phyloP scores from a whole-genome alignment of 176 grass and related monocot genomes.

The Juncus inflexus region DNA sequence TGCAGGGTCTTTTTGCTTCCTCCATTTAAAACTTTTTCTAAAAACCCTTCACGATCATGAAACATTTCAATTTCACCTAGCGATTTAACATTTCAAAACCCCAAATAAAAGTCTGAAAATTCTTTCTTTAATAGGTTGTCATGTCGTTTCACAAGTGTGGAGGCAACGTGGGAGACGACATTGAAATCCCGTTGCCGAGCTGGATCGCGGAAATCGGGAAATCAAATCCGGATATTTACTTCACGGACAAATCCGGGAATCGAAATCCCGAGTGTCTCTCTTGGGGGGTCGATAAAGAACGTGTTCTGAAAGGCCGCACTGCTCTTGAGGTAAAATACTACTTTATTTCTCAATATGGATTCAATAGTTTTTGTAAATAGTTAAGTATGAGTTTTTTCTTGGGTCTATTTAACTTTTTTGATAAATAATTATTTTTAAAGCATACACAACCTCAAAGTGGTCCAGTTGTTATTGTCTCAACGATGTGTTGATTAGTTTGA shows the following conservation, averaged over 20 bases:
- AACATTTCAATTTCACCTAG: not conserved
- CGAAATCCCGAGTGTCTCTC: conserved; percentile 70
- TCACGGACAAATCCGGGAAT: conserved; percentile 66
- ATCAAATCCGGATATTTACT: conserved; percentile 86
- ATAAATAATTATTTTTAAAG: no score
- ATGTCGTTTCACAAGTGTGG: conserved; percentile 96
- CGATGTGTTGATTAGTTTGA: no score
- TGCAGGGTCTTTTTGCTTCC: no score
- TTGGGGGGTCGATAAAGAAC: conserved; percentile 86
- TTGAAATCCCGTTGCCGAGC: conserved; percentile 64
- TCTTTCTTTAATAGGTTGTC: conserved; percentile 46
- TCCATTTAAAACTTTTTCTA: no score
- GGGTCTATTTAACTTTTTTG: no score
- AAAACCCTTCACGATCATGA: no score
- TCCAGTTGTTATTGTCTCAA: no score
- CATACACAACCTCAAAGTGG: no score
- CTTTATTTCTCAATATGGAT: conserved; percentile 10
- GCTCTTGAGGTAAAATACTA: conserved; percentile 90
- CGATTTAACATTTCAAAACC: not conserved
- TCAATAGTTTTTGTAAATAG: no score
- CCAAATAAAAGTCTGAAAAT: no score
- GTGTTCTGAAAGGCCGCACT: conserved; percentile 68
- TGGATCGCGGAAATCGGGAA: conserved; percentile 85
- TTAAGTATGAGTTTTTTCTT: no score
- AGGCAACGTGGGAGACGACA: conserved; percentile 65